These are phyloP conservation scores for Tricholomella constricta DNA, from an alignment of 768 basidiomycete species.

Conservation along the genomic window DNA sequence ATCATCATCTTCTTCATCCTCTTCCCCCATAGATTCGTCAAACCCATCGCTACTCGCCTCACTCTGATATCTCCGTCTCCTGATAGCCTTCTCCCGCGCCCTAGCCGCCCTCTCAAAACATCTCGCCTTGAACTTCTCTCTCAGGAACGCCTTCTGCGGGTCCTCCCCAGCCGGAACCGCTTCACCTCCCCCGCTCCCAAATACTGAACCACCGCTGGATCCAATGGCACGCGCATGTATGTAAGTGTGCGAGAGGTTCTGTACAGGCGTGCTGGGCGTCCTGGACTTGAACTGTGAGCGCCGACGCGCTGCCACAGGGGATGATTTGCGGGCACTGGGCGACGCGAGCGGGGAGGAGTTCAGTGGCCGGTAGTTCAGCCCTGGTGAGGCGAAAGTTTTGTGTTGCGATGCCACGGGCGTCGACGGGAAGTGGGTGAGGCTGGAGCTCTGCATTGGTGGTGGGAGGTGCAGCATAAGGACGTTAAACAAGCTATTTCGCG, in stretches of 20 bases:
- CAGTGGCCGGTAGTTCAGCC: constrained; percentile 31
- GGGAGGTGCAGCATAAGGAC: neutral
- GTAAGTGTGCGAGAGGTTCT: constrained; percentile 20
- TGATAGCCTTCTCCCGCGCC: constrained; percentile 52
- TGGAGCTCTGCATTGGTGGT: constrained; percentile 7
- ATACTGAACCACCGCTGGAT: constrained; percentile 26
- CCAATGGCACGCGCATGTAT: constrained; percentile 5
- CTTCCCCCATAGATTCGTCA: constrained; percentile 39
- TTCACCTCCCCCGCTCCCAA: constrained; percentile 10
- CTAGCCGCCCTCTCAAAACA: constrained; percentile 64
- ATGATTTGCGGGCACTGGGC: constrained; percentile 40
- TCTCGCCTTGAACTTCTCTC: constrained; percentile 60
- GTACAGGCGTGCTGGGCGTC: constrained; percentile 29
- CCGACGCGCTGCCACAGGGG: constrained; percentile 52
- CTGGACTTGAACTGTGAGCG: constrained; percentile 54
- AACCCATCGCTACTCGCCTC: constrained; percentile 53
- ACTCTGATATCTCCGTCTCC: constrained; percentile 34
- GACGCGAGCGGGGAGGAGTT: constrained; percentile 58
- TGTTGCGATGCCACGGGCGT: constrained; percentile 11
- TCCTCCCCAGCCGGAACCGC: constrained; percentile 32
- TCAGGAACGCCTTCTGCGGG: constrained; percentile 54
- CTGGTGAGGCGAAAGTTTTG: neutral
- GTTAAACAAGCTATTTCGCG: constrained; percentile 10
- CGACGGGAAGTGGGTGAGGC: constrained; percentile 12
- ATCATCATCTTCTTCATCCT: constrained; percentile 62